Evolutionary conservation across 2,329 filamentous ascomycete species (phyloP).

Genomic region (Cercospora sojina): DNA sequence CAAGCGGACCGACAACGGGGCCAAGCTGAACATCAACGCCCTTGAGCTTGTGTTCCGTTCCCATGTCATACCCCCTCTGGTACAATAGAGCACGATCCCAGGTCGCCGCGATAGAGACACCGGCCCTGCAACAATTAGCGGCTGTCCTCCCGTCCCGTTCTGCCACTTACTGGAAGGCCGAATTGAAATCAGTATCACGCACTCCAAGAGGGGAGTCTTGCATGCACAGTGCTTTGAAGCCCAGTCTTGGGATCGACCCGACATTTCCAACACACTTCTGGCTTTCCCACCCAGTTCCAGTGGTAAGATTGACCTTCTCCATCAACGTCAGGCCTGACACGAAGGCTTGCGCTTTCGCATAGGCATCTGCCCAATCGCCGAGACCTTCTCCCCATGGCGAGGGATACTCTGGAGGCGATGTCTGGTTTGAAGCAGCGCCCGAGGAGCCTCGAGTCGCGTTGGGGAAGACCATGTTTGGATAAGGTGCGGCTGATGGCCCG

Average conservation of each 20-base stretch:
- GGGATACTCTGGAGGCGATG: background rate
- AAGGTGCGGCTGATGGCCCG: background rate
- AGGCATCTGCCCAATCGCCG: constrained; percentile 41
- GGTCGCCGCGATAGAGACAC: constrained; percentile 51
- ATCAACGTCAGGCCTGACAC: constrained; percentile 40
- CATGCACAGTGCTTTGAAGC: background rate
- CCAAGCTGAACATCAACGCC: constrained; percentile 34
- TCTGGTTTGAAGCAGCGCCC: background rate
- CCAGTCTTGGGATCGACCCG: constrained; percentile 42
- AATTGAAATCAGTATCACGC: constrained; percentile 41
- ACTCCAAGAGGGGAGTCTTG: constrained; percentile 60
- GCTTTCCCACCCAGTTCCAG: constrained; percentile 47
- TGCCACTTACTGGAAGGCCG: constrained; percentile 42
- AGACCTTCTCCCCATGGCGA: constrained; percentile 45
- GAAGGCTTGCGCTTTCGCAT: constrained; percentile 41
- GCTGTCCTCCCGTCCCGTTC: constrained; percentile 39
- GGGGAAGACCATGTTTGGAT: background rate
- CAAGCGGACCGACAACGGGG: constrained; percentile 35
- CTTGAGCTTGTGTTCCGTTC: constrained; percentile 34
- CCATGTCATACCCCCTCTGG: constrained; percentile 37
- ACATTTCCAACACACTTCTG: constrained; percentile 56
- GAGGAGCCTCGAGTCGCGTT: background rate
- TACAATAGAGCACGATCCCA: constrained; percentile 41
- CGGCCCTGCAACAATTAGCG: constrained; percentile 40
- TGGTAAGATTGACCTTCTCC: constrained; percentile 45